A percentile compares a stretch with the other conserved stretches of the same genome.
phyloP scores from a whole-genome alignment of 306 rosid species.

The Sechiopsis laciniata region DNA sequence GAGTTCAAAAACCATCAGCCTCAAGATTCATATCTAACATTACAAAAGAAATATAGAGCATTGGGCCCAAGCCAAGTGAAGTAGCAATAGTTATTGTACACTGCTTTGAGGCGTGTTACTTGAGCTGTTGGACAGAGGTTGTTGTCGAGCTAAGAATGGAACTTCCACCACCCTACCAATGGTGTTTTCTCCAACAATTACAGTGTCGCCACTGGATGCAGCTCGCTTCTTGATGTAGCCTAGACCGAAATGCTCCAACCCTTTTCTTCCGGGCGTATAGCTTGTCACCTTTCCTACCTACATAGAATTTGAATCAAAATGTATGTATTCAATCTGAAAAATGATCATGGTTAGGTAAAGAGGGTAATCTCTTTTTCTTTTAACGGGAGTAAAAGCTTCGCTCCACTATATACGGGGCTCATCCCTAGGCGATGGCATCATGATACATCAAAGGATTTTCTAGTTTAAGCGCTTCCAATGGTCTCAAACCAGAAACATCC shows the following conservation, averaged over 20 bases:
- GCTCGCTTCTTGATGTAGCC: constrained; percentile 76
- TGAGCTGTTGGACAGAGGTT: constrained; percentile 24
- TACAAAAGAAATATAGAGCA: not conserved
- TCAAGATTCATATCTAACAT: constrained; percentile 2
- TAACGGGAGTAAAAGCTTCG: no score
- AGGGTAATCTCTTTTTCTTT: not conserved
- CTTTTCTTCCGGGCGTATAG: constrained; percentile 63
- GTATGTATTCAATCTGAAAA: not conserved
- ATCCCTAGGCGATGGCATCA: no score
- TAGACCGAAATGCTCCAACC: constrained; percentile 59
- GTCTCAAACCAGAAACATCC: no score
- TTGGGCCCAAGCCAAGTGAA: not conserved
- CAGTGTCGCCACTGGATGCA: constrained; percentile 58
- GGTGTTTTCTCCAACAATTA: constrained; percentile 53
- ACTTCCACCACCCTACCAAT: constrained; percentile 59
- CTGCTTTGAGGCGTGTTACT: not conserved
- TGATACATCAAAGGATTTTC: no score
- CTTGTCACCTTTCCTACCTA: constrained; percentile 92
- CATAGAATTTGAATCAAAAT: constrained; percentile 19
- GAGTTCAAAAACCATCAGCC: not conserved
- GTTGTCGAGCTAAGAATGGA: constrained; percentile 70
- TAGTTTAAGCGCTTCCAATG: no score
- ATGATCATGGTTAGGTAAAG: constrained; percentile 4
- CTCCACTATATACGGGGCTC: no score
- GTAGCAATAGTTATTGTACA: constrained; percentile 6